Conservation (phyloP, 2,329 filamentous ascomycete species). For the Zasmidium citrigriseum region DNA sequence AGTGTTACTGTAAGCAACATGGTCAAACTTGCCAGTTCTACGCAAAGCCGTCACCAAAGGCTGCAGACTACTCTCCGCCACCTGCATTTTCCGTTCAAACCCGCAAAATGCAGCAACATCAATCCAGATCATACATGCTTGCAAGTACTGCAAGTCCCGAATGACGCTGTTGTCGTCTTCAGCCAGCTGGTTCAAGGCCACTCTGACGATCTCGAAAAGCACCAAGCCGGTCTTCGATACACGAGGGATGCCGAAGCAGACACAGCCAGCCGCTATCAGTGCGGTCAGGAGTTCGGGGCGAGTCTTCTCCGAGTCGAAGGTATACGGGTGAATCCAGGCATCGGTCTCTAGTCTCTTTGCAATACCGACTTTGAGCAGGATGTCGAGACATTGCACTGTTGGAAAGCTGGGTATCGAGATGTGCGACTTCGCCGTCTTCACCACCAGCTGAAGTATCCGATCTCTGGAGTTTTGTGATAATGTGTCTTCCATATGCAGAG, state of each 20-base stretch:
- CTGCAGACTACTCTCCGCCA: conserved; percentile 23
- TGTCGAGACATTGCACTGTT: conserved; percentile 31
- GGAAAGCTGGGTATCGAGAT: conserved; percentile 35
- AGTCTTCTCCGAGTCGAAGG: conserved; percentile 27
- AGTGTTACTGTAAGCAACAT: conserved; percentile 15
- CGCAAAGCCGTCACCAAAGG: conserved; percentile 23
- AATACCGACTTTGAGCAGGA: conserved; percentile 36
- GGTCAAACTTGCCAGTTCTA: conserved; percentile 23
- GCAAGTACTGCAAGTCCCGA: conserved; percentile 23
- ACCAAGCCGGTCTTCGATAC: conserved; percentile 34
- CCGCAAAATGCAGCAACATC: conserved; percentile 19
- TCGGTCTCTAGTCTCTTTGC: conserved; percentile 35
- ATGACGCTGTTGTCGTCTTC: conserved; percentile 35
- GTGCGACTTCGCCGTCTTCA: conserved; percentile 31
- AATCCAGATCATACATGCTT: conserved; percentile 26
- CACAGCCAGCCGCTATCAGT: conserved; percentile 34
- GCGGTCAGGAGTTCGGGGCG: conserved; percentile 33
- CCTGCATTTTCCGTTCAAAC: conserved; percentile 24
- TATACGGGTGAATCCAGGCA: conserved; percentile 38
- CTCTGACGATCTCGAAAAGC: conserved; percentile 34
- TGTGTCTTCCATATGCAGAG: conserved; percentile 28
- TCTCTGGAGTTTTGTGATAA: conserved; percentile 28
- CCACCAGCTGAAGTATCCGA: conserved; percentile 34
- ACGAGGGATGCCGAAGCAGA: conserved; percentile 36
- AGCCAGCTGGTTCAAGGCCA: conserved; percentile 29